Evolutionary conservation across 768 basidiomycete genomes (phyloP).

Genomic region (Udeniomyces megalosporus): DNA sequence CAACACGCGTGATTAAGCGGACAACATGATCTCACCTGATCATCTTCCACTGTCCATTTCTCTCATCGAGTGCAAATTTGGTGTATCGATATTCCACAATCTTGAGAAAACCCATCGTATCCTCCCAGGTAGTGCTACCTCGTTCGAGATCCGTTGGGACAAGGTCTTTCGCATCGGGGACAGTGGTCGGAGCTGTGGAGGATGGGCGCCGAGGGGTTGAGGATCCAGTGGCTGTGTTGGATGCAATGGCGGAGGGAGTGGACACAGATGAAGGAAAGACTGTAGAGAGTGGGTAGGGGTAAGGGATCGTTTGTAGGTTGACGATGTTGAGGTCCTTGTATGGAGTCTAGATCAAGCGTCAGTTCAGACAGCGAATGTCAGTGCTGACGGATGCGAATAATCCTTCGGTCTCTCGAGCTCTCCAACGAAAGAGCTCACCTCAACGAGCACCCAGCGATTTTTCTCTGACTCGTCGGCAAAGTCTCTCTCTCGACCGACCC

Average conservation of each 20-base stretch:
- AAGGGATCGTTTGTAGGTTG: slow-evolving; percentile 48
- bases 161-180: slow-evolving; percentile 27
- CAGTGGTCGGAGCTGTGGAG: slow-evolving; percentile 6
- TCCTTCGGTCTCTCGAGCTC: too few relatives aligned
- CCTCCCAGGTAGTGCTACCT: slow-evolving; percentile 29
- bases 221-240: background rate
- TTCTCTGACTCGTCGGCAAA: slow-evolving; percentile 55
- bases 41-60: slow-evolving; percentile 59
- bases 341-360: slow-evolving; percentile 44
- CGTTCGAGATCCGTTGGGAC: slow-evolving; percentile 26
- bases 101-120: slow-evolving; percentile 37
- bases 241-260: background rate
- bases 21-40: slow-evolving; percentile 42
- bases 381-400: too few relatives aligned
- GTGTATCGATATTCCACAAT: slow-evolving; percentile 85
- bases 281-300: slow-evolving; percentile 63
- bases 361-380: background rate
- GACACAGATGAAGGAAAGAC: slow-evolving; percentile 43
- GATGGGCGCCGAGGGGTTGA: background rate
- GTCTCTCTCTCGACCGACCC: slow-evolving; percentile 64
- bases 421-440: slow-evolving; percentile 41
- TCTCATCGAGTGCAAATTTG: slow-evolving; percentile 64
- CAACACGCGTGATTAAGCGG: background rate
- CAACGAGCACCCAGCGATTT: slow-evolving; percentile 56
- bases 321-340: slow-evolving; percentile 67